Conservation (phyloP, 495 filamentous ascomycete species). For the Usnea hakonensis region DNA sequence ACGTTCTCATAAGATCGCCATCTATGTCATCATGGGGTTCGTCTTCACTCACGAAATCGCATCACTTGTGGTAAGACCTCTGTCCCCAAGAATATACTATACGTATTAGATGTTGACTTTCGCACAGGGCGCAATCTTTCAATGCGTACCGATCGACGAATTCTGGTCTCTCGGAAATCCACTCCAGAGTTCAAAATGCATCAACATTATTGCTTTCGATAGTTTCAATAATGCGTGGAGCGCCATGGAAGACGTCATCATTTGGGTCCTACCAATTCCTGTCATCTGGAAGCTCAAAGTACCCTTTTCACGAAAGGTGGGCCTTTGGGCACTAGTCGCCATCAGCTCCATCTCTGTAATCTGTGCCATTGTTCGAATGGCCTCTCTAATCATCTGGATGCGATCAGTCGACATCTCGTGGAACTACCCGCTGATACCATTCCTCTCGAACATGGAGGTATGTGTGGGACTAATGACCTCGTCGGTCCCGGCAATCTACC, state of each 20-base stretch:
- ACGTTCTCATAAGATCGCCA: conserved; percentile 23
- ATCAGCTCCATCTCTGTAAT: conserved; percentile 15
- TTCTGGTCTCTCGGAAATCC: conserved; percentile 13
- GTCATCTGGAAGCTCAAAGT: conserved; percentile 15
- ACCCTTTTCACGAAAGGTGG: conserved; percentile 12
- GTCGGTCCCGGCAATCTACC: conserved; percentile 18
- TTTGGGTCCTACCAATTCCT: conserved; percentile 19
- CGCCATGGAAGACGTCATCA: conserved; percentile 15
- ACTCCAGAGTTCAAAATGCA: conserved; percentile 11
- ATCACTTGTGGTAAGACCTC: conserved; percentile 25
- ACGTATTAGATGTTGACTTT: neutral
- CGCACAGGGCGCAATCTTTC: conserved; percentile 11
- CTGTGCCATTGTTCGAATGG: conserved; percentile 14
- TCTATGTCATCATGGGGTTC: conserved; percentile 24
- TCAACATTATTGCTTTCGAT: conserved; percentile 14
- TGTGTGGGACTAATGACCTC: conserved; percentile 20
- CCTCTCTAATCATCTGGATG: conserved; percentile 14
- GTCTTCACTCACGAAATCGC: conserved; percentile 23
- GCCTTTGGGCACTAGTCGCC: conserved; percentile 14
- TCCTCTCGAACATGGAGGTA: conserved; percentile 18
- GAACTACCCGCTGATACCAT: conserved; percentile 19
- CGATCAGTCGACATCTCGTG: conserved; percentile 16
- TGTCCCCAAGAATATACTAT: neutral
- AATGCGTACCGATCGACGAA: conserved; percentile 13
- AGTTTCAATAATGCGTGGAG: conserved; percentile 20